Conservation (phyloP, 345 rosid genomes). For the Citrus maxima region DNA sequence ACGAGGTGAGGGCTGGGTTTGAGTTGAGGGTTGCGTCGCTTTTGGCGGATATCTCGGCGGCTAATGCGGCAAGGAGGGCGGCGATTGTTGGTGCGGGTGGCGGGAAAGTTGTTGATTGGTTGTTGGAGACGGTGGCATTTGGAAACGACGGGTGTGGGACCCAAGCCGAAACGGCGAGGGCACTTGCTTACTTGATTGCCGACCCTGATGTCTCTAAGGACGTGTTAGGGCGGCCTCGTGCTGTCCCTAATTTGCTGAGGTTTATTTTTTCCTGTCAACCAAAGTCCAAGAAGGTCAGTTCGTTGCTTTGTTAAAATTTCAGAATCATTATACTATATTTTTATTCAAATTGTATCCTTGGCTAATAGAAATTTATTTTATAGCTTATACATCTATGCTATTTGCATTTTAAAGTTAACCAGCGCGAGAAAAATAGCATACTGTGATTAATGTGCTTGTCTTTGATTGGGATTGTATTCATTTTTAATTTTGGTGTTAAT, state of each 20-base stretch:
- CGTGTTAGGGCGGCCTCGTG: slow-evolving; percentile 81
- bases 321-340: background rate
- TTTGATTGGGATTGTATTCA: background rate
- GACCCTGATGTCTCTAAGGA: slow-evolving; percentile 69
- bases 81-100: slow-evolving; percentile 85
- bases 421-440: no score
- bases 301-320: background rate
- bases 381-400: background rate
- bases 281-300: slow-evolving; percentile 64
- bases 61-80: slow-evolving; percentile 69
- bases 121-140: slow-evolving; percentile 74
- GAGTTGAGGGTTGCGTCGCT: slow-evolving; percentile 88
- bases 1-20: slow-evolving; percentile 87
- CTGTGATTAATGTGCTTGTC: background rate
- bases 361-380: no score
- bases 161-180: slow-evolving; percentile 96
- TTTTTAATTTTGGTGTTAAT: background rate
- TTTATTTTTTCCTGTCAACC: slow-evolving; percentile 89
- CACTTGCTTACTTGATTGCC: slow-evolving; percentile 82
- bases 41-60: slow-evolving; percentile 85
- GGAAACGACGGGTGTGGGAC: slow-evolving; percentile 57
- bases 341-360: background rate
- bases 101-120: slow-evolving; percentile 93
- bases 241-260: slow-evolving; percentile 73
- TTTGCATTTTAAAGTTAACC: background rate